Evolutionary conservation across 768 basidiomycete species (phyloP).

Genomic region (Suillus sp.): DNA sequence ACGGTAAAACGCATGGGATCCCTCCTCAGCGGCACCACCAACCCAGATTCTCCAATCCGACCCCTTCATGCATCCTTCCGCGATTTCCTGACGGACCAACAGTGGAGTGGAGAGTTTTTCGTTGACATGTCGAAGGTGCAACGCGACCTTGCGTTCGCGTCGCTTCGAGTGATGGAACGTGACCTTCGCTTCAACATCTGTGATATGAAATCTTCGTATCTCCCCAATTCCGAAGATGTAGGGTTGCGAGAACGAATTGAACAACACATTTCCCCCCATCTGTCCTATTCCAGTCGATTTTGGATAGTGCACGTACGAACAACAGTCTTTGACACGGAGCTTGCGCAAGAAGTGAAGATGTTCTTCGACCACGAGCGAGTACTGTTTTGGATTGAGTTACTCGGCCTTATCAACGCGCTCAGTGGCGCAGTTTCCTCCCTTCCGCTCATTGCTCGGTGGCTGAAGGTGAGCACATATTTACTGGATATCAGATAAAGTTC

Average conservation of each 20-base stretch:
- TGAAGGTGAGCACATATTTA: neutral
- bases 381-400: slow-evolving; percentile 14
- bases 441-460: neutral
- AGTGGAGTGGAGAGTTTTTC: slow-evolving; percentile 19
- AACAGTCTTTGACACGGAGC: neutral
- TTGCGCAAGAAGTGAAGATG: neutral
- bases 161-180: slow-evolving; percentile 31
- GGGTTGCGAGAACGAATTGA: slow-evolving; percentile 1
- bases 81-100: slow-evolving; percentile 26
- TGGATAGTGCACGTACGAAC: slow-evolving; percentile 15
- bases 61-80: slow-evolving; percentile 32
- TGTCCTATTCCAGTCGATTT: slow-evolving; percentile 17
- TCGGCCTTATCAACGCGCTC: neutral
- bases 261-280: slow-evolving; percentile 2
- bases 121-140: slow-evolving; percentile 18
- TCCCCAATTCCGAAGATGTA: slow-evolving; percentile 29
- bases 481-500: neutral
- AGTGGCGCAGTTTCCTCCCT: neutral
- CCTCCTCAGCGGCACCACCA: slow-evolving; percentile 12
- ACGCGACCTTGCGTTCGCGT: slow-evolving; percentile 23
- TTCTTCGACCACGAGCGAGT: slow-evolving; percentile 13
- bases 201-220: slow-evolving; percentile 32
- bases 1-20: slow-evolving; percentile 10
- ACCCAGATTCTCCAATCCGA: slow-evolving; percentile 12
- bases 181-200: slow-evolving; percentile 40